Conservation (phyloP, 192 early-diverging fungal species). For the Gamsiella multidivaricata region DNA sequence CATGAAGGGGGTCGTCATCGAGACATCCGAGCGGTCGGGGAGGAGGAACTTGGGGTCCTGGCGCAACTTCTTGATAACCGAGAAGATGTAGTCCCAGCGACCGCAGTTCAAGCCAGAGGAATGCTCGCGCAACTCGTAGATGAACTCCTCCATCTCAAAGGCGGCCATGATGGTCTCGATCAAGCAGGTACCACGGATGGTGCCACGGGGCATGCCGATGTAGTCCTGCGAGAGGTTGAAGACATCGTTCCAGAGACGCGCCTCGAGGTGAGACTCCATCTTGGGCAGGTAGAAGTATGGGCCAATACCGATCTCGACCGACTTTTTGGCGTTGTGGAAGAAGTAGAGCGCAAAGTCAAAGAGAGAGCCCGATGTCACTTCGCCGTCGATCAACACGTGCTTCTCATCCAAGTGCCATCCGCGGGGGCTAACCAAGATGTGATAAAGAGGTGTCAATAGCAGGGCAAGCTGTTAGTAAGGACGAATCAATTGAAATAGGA, state of each 20-base stretch:
- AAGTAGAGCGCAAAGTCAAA: constrained; percentile 99
- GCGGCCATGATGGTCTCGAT: constrained; percentile 98
- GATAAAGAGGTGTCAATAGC: neutral
- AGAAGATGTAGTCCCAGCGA: constrained; percentile 99
- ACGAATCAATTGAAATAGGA: too few relatives aligned
- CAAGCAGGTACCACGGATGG: constrained; percentile 95
- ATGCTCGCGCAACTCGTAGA: constrained; percentile 99
- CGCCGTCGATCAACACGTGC: constrained; percentile 92
- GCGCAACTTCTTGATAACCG: constrained; percentile 97
- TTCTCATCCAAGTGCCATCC: constrained; percentile 99
- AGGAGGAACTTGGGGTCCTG: constrained; percentile 87
- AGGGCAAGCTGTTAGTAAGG: neutral
- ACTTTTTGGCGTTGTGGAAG: constrained; percentile 95
- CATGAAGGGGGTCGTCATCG: constrained; percentile 98
- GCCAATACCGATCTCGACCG: constrained; percentile 86
- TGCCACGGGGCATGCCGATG: constrained; percentile 89
- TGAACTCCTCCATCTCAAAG: constrained; percentile 99
- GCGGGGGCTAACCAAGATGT: constrained; percentile 73
- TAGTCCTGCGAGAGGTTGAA: constrained; percentile 97
- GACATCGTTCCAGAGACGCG: constrained; percentile 98
- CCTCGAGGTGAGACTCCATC: constrained; percentile 98
- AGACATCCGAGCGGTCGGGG: constrained; percentile 90
- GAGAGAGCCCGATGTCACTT: constrained; percentile 93
- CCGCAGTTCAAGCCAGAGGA: constrained; percentile 99
- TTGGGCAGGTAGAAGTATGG: constrained; percentile 99